A percentile compares a stretch with the other conserved stretches of the same genome.
Evolutionary conservation across 352 stramenopile genomes (phyloP).

Genomic region (Globisporangium cederbergense): DNA sequence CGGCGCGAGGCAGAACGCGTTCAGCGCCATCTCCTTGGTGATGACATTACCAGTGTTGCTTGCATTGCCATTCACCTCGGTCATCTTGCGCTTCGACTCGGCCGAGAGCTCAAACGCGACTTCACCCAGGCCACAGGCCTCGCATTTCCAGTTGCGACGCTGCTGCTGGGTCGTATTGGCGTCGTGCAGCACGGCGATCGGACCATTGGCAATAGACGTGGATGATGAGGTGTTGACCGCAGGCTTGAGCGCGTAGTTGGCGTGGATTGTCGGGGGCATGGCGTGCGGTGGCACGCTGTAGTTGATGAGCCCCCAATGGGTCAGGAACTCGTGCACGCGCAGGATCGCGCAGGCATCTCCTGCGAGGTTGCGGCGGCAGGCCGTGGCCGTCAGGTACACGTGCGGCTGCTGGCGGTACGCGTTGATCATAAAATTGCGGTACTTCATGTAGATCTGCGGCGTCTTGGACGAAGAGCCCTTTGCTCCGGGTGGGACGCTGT

Average conservation of each 20-base stretch:
- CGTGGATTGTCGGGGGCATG: conserved; percentile 47
- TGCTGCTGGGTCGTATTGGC: conserved; percentile 6
- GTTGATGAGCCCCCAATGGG: conserved; percentile 85
- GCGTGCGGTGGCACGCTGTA: conserved; percentile 76
- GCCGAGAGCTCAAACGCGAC: conserved; percentile 54
- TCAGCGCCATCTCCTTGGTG: conserved; percentile 43
- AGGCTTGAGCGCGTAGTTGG: conserved; percentile 52
- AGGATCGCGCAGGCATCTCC: conserved; percentile 82
- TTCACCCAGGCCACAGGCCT: conserved; percentile 36
- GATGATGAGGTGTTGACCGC: conserved; percentile 13
- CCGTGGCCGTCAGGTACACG: conserved; percentile 81
- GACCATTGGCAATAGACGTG: background rate
- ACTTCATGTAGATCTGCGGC: conserved; percentile 74
- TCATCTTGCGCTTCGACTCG: conserved; percentile 58
- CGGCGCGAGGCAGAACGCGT: conserved; percentile 39
- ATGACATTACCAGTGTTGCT: conserved; percentile 10
- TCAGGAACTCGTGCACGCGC: conserved; percentile 83
- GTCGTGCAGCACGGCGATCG: conserved; percentile 34
- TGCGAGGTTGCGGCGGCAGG: conserved; percentile 75
- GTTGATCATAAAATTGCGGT: conserved; percentile 87
- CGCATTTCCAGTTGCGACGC: conserved; percentile 28
- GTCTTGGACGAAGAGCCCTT: conserved; percentile 43
- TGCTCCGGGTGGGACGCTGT: conserved; percentile 18
- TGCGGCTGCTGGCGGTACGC: conserved; percentile 75
- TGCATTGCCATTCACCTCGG: conserved; percentile 11